phyloP scores from a whole-genome alignment of 31 red algal species.

The Asparagopsis taxiformis region DNA sequence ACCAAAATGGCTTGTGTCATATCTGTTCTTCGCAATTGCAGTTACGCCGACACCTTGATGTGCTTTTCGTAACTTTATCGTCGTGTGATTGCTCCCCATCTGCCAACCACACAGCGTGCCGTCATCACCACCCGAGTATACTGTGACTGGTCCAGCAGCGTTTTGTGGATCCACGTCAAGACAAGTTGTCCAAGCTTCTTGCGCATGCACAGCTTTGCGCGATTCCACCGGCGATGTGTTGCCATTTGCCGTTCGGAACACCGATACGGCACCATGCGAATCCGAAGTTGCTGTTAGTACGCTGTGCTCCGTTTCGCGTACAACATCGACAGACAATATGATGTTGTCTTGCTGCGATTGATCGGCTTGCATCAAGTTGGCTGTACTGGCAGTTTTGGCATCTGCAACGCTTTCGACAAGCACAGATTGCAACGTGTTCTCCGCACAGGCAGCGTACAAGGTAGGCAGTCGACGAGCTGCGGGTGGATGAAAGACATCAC shows the following conservation, averaged over 20 bases:
- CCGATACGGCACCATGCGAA: not conserved
- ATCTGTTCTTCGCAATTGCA: slow-evolving; percentile 4
- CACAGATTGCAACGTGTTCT: no score
- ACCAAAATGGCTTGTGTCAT: no score
- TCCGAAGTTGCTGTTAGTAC: not conserved
- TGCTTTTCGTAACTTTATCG: slow-evolving; percentile 8
- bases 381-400: no score
- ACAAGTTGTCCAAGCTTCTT: not conserved
- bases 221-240: not conserved
- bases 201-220: not conserved
- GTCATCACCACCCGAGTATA: slow-evolving; percentile 64
- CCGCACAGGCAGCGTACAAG: no score
- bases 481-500: no score
- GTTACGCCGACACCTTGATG: slow-evolving; percentile 63
- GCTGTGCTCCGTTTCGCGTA: no score
- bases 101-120: slow-evolving; percentile 17
- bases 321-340: no score
- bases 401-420: no score
- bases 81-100: not conserved
- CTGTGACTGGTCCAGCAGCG: no score
- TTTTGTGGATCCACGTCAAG: no score
- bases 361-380: no score
- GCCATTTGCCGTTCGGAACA: not conserved
- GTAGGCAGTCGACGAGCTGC: not conserved
- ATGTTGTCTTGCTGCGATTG: no score